Evolutionary conservation across 2,329 filamentous ascomycete genomes (phyloP).

Genomic region (Allantophomopsis cytisporea): DNA sequence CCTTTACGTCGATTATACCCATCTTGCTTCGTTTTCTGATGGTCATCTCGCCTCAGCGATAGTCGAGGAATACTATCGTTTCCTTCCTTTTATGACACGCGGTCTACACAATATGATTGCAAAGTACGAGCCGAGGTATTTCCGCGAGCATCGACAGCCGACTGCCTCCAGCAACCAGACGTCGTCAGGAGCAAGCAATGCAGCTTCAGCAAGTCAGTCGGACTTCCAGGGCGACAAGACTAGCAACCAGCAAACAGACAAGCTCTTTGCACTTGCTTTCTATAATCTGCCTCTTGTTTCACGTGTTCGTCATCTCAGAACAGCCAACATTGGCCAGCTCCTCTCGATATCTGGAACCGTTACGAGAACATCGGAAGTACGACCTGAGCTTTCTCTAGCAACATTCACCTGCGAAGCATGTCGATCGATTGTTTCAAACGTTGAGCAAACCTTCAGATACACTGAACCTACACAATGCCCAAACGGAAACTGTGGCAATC

Average conservation of each 20-base stretch:
- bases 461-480: conserved; percentile 95
- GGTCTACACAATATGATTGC: conserved; percentile 87
- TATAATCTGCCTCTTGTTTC: conserved; percentile 50
- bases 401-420: conserved; percentile 89
- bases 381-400: conserved; percentile 81
- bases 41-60: conserved; percentile 77
- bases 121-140: conserved; percentile 90
- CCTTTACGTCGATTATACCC: conserved; percentile 77
- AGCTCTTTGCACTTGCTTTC: conserved; percentile 71
- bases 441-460: conserved; percentile 96
- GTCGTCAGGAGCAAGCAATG: conserved; percentile 50
- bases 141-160: conserved; percentile 79
- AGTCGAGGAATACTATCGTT: conserved; percentile 85
- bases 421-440: conserved; percentile 70
- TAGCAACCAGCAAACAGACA: conserved; percentile 89
- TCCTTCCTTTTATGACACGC: conserved; percentile 79
- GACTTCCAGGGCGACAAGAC: conserved; percentile 59
- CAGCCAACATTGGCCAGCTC: conserved; percentile 80
- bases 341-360: conserved; percentile 95
- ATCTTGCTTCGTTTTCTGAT: conserved; percentile 65
- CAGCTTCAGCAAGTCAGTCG: conserved; percentile 46
- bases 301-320: conserved; percentile 42
- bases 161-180: conserved; percentile 61
- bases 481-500: conserved; percentile 76
- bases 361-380: conserved; percentile 90